Base-by-base conservation (phyloP, 1,139 yeast species). In the Yamadazyma siamensis region DNA sequence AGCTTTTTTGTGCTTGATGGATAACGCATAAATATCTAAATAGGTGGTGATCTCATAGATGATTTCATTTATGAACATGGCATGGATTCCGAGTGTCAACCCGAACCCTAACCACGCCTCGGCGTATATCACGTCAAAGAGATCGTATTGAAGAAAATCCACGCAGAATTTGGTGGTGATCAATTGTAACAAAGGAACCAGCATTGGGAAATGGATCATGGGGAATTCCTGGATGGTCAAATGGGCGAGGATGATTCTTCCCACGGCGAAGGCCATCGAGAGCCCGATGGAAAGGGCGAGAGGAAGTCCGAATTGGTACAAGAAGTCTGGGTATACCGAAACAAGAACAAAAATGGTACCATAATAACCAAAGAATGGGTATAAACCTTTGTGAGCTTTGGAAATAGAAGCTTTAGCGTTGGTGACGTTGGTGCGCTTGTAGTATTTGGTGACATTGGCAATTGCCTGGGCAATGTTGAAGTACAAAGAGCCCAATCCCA, bases 231-330 rank as follows among this genome's bases (percentile, higher is more conserved):
- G 95, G 35, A 73, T 60, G 1, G 96, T 87, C 48, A 89, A 76
- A 56, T 89, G 96, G 3, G 88, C 94, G 36, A 85, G 69, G 49
- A 89, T 89, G 46, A 89, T 86, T 52, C 94, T 75, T 4, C 97
- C 97, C 13, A 89, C 96, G 2, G 77, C 68, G 48, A 86, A 82
- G 1, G 97, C 96, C 47, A 83, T 62, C 1, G 85, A 71, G 22
- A 82, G 68, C 4, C 96, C 96, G 42, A 82, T 74, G 2, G 86
- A 71, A 21, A 85, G 51, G 18, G 80, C 61, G 44, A 81, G 68
- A 7, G 95, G 84, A 36, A 83, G 59, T 20, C 73, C 67, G 36
- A 65, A 59, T 16, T 56, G 52, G 33, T 65, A 50, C 30, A 80
- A 58, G 25, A 80, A 65, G 11, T 77, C 70, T 32, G 83, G 85